Base-by-base conservation (phyloP, 2,329 filamentous ascomycete species). In the Plenodomus lindquistii region DNA sequence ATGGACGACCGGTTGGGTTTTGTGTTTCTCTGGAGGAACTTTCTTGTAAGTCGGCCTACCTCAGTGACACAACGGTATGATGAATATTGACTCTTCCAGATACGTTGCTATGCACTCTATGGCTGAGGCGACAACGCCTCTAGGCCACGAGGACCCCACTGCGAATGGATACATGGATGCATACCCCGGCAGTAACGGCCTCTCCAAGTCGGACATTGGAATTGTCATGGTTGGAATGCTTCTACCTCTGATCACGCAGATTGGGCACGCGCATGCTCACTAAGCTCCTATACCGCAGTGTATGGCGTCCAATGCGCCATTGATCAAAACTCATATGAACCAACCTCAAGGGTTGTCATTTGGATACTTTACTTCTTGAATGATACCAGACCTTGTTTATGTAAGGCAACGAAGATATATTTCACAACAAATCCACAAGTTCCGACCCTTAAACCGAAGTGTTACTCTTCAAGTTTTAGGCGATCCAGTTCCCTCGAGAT, bases 31-130 rank as follows among this genome's bases (percentile, higher is more conserved):
- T 0, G 94, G 88, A 0, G 94, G 94, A 15, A 99, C 94, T 0
- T 99, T 99, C 68, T 74, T 99, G 87, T 97, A 76, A 82, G 89
- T 79, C 29, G 9, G 7, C 2, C 18, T 29, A 2, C 3, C 17
- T 13, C 5, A 9, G n/a, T 41, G 17, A 27, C 15, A 10, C 18
- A 13, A 10, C 4, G 7, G 2, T 2, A 11, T 11, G 10, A 9
- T 36, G 29, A 16, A 39, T 24, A 48, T 62, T 31, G 11, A 31
- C 11, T 68, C 6, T 10, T 18, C 6, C 55, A 95, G 91, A 62
- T 96, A 97, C 66, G 94, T 99, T 37, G 94, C 94, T 1, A 97
- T 97, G 92, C 94, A 99, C 68, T 91, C 92, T 1, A 96, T 97
- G 91, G 89, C 95, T 68, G 92, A 96, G 65, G 83, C 86, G 18